Evolutionary conservation across 1,284 basidiomycete genomes (phyloP), one percentile per base, ranked within the genome.

Genomic region (Ustilago esculenta): DNA sequence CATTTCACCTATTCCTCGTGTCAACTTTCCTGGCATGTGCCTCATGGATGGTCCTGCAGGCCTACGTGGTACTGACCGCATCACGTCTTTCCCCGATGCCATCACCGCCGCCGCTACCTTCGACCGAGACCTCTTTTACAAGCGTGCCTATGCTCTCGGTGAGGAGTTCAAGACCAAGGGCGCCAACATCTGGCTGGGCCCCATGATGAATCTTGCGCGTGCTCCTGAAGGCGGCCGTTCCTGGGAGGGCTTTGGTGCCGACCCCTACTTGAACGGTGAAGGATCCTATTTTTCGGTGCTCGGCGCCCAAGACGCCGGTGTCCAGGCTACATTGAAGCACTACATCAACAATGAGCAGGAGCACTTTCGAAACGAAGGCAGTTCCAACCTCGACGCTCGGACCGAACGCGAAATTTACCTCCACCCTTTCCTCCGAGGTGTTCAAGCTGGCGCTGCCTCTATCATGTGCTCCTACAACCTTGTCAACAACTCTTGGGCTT

Each of bases 141-240:
- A 85, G 17, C 88, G 92, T 27, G 92, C 90, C 15, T 73, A 86
- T 10, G 89, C 87, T 48, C 89, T 94, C 87, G 92, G 91, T 27
- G 78, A 84, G 40, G 92, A 95, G 83, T 88, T 89, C 82, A 85
- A 86, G 61, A 88, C 86, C 34, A 92, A 94, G 79, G 92, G 92
- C 37, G 88, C 90, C 54, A 87, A 94, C 75, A 85, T 90, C 54
- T 86, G 86, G 8, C 84, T 90, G 8, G 88, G 88, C 8, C 79
- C 79, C 18, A 63, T 68, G 56, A 59, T 67, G 50, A 72, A 68
- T 47, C 33, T 89, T 47, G 85, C 85, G 49, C 85, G 89, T n/a
- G 84, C 84, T 1, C 86, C 88, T 5, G 86, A 86, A 15, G 87
- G 85, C 3, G 92, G 92, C 0, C 84, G 92, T 10, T 92, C 91